These are phyloP conservation scores for Cadophora sp. DNA, from an alignment of 2,329 filamentous ascomycete species.

Conservation along the genomic window DNA sequence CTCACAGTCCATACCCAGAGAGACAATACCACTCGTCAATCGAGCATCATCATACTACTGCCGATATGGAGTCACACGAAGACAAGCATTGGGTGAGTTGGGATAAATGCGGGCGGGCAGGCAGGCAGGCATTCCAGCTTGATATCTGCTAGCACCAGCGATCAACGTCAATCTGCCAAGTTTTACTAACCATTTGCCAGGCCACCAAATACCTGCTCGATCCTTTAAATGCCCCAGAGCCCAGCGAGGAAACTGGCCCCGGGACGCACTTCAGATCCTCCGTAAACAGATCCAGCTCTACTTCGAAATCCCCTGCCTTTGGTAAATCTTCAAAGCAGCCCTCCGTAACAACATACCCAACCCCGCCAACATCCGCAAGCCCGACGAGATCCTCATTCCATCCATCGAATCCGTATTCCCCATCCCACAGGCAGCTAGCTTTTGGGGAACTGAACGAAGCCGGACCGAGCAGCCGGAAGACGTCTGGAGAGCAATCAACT, in stretches of 20 bases:
- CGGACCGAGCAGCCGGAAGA: constrained; percentile 30
- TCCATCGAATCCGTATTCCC: constrained; percentile 51
- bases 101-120: background rate
- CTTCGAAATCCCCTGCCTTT: constrained; percentile 26
- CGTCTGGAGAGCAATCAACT: constrained; percentile 35
- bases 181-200: constrained; percentile 49
- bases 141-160: constrained; percentile 20
- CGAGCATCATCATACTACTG: background rate
- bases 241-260: constrained; percentile 71
- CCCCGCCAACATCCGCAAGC: constrained; percentile 61
- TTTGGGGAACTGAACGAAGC: constrained; percentile 43
- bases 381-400: constrained; percentile 57
- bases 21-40: background rate
- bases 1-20: background rate
- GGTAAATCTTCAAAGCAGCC: constrained; percentile 26
- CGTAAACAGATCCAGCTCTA: constrained; percentile 36
- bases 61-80: constrained; percentile 41
- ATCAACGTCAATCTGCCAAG: constrained; percentile 24
- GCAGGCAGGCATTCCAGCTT: constrained; percentile 29
- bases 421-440: constrained; percentile 38
- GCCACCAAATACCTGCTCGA: constrained; percentile 72
- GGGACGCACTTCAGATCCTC: constrained; percentile 55
- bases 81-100: constrained; percentile 58
- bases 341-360: constrained; percentile 47
- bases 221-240: constrained; percentile 71